phyloP scores from a whole-genome alignment of 495 filamentous ascomycete genomes.

The Trypethelium eluteriae region DNA sequence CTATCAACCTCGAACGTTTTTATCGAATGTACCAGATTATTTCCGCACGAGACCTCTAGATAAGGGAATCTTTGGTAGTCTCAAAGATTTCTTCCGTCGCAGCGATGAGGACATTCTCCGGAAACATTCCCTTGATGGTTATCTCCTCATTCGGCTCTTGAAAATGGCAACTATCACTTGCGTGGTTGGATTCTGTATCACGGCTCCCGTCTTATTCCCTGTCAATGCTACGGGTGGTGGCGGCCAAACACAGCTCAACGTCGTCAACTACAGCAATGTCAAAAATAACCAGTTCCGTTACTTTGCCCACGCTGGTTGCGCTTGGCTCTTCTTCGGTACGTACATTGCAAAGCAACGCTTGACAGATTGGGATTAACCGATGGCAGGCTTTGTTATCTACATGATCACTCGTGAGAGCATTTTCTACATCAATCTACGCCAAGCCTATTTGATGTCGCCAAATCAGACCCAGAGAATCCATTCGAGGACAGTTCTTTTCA shows the following conservation, averaged over 20 bases:
- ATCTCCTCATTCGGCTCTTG: conserved; percentile 39
- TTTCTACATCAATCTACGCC: conserved; percentile 90
- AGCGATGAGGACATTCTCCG: conserved; percentile 79
- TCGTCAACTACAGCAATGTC: conserved; percentile 73
- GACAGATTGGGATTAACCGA: not conserved
- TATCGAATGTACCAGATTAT: conserved; percentile 60
- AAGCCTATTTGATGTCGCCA: conserved; percentile 86
- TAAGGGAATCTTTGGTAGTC: conserved; percentile 66
- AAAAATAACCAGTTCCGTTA: conserved; percentile 33
- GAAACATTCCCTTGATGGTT: conserved; percentile 75
- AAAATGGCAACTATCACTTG: conserved; percentile 37
- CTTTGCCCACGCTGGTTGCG: conserved; percentile 69
- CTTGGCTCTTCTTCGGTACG: conserved; percentile 67
- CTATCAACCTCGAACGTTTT: conserved; percentile 84
- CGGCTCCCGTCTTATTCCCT: conserved; percentile 41
- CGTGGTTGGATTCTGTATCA: conserved; percentile 38
- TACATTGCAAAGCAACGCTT: not conserved
- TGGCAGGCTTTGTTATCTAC: conserved; percentile 67
- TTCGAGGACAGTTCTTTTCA: conserved; percentile 87
- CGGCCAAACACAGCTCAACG: conserved; percentile 58
- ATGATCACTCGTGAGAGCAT: conserved; percentile 86
- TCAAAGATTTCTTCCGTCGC: conserved; percentile 66
- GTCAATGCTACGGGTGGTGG: conserved; percentile 44
- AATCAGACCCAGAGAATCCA: conserved; percentile 84
- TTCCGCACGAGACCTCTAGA: conserved; percentile 62